These are phyloP conservation scores for Mycotypha africana DNA, from an alignment of 371 early-diverging fungal genomes.

Conservation along the genomic window DNA sequence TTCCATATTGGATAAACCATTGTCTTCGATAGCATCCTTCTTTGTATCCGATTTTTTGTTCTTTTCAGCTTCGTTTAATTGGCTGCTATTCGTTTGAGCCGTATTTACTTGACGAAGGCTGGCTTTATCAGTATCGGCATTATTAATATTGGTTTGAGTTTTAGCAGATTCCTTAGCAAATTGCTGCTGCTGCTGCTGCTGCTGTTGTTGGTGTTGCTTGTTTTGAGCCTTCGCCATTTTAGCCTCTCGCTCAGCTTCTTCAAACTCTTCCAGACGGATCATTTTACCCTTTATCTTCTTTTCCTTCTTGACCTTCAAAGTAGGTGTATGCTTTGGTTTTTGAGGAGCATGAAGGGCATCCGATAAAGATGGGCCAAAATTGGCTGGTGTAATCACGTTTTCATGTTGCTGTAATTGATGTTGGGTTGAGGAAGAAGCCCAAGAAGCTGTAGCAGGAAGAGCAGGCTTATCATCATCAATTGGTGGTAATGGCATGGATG, in stretches of 20 bases:
- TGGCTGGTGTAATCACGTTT: slow-evolving; percentile 33
- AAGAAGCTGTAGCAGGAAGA: slow-evolving; percentile 60
- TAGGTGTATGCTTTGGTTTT: slow-evolving; percentile 34
- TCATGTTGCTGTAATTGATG: slow-evolving; percentile 23
- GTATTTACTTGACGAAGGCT: neutral
- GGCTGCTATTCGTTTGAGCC: neutral
- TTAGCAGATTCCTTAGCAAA: too few relatives aligned
- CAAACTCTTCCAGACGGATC: slow-evolving; percentile 42
- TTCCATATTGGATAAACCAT: too few relatives aligned
- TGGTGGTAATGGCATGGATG: too few relatives aligned
- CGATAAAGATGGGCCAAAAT: slow-evolving; percentile 42
- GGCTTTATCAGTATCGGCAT: too few relatives aligned
- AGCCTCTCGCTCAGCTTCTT: slow-evolving; percentile 27
- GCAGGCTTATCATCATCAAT: slow-evolving; percentile 46
- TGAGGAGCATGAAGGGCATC: slow-evolving; percentile 37
- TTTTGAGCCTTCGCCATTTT: slow-evolving; percentile 8
- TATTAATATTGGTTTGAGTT: too few relatives aligned
- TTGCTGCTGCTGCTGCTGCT: neutral
- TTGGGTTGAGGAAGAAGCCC: slow-evolving; percentile 54
- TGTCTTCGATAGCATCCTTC: too few relatives aligned
- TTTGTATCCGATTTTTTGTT: neutral
- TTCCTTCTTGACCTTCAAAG: slow-evolving; percentile 33
- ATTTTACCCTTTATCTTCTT: slow-evolving; percentile 37
- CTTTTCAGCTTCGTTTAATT: neutral
- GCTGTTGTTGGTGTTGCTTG: neutral